A percentile compares a stretch with the other conserved stretches of the same genome.
Evolutionary conservation across 148 eudicot species (phyloP).

Genomic region (Agrostemma githago): DNA sequence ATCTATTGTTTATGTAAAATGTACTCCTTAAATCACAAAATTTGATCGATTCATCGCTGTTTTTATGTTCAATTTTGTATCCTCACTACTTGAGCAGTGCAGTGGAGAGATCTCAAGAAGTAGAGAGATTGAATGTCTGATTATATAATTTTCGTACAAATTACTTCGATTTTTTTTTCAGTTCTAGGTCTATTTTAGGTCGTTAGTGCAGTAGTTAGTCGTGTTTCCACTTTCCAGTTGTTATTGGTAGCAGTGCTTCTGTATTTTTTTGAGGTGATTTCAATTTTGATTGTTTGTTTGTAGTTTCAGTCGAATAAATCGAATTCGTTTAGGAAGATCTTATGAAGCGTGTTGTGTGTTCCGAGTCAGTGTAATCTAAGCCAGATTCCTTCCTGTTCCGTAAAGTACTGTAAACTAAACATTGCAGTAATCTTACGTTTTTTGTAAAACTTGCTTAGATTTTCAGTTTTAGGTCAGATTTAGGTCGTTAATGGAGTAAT

Average conservation of each 20-base stretch:
- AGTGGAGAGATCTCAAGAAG: not conserved
- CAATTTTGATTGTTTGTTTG: not conserved
- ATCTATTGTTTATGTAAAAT: no score
- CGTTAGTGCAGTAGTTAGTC: not conserved
- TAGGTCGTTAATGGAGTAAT: not conserved
- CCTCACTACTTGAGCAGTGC: not conserved
- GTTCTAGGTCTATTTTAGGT: constrained; percentile 3
- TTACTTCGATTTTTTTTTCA: not conserved
- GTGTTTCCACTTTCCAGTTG: not conserved
- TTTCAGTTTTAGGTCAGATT: not conserved
- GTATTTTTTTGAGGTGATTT: not conserved
- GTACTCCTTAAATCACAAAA: no score
- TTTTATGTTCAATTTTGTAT: no score
- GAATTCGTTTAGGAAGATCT: not conserved
- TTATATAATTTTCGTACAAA: not conserved
- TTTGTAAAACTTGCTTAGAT: not conserved
- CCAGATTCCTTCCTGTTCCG: not conserved
- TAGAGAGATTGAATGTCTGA: not conserved
- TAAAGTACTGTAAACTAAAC: not conserved
- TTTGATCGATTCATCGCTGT: no score
- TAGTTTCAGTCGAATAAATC: not conserved
- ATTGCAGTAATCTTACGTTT: no score
- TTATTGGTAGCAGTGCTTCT: not conserved
- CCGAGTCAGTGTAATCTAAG: not conserved
- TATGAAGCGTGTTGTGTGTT: not conserved